Evolutionary conservation across 805 yeast species (phyloP).

Genomic region (Maudiozyma pseudohumilis): DNA sequence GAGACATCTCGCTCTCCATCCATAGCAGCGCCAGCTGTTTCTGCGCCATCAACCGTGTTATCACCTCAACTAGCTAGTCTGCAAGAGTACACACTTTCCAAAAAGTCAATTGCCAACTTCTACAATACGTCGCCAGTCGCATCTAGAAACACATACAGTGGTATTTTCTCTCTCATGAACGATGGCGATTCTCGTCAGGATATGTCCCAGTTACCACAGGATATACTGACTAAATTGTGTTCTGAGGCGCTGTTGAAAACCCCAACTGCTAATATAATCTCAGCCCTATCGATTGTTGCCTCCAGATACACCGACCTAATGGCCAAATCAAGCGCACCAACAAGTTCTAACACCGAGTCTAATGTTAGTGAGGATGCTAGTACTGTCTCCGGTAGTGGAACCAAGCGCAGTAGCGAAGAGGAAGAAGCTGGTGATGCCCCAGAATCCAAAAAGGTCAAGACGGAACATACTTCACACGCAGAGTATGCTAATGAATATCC

Average conservation of each 20-base stretch:
- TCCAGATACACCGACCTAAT: constrained; percentile 50
- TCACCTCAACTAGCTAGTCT: constrained; percentile 6
- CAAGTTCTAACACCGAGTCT: constrained; percentile 6
- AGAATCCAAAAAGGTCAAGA: constrained; percentile 8
- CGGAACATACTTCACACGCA: constrained; percentile 3
- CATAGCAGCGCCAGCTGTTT: constrained; percentile 1
- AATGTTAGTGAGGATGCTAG: constrained; percentile 16
- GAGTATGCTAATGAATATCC: constrained; percentile 5
- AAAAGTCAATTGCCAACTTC: constrained; percentile 18
- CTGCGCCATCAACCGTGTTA: neutral
- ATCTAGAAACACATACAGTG: constrained; percentile 41
- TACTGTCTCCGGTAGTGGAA: too few species aligned
- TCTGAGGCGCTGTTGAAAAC: constrained; percentile 53
- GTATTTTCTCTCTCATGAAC: constrained; percentile 55
- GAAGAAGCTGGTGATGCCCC: constrained; percentile 10
- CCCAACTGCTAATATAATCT: constrained; percentile 42
- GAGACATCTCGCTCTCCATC: neutral
- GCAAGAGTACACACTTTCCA: constrained; percentile 24
- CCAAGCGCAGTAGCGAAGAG: constrained; percentile 3
- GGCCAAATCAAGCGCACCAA: constrained; percentile 14
- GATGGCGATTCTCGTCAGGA: constrained; percentile 62
- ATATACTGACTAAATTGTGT: constrained; percentile 55
- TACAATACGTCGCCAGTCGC: constrained; percentile 31
- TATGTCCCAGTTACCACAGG: constrained; percentile 51
- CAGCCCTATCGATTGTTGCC: constrained; percentile 60